phyloP scores from a whole-genome alignment of 192 early-diverging fungal genomes.

The Podila verticillata region DNA sequence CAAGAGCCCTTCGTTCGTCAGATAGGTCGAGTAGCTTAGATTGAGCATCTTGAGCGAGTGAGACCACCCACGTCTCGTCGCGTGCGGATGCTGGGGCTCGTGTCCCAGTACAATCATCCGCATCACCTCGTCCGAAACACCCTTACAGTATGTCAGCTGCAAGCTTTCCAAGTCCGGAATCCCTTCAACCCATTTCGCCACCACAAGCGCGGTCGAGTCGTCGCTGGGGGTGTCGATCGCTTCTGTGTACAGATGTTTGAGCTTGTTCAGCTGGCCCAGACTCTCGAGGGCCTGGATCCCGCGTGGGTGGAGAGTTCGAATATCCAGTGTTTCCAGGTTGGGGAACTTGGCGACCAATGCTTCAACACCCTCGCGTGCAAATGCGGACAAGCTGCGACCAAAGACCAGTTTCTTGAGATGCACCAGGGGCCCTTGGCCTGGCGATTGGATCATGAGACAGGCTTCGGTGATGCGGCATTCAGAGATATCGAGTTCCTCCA shows the following conservation, averaged over 20 bases:
- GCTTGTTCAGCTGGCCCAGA: slow-evolving; percentile 10
- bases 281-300: slow-evolving; percentile 30
- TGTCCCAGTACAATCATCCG: slow-evolving; percentile 20
- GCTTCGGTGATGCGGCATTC: slow-evolving; percentile 26
- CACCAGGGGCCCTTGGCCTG: not conserved
- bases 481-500: slow-evolving; percentile 44
- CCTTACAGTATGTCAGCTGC: slow-evolving; percentile 37
- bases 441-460: slow-evolving; percentile 19
- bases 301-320: slow-evolving; percentile 19
- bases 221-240: slow-evolving; percentile 23
- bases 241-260: slow-evolving; percentile 34
- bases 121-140: slow-evolving; percentile 16
- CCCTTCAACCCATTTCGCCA: slow-evolving; percentile 37
- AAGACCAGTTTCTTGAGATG: slow-evolving; percentile 32
- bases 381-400: slow-evolving; percentile 19
- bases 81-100: not conserved
- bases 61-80: slow-evolving; percentile 29
- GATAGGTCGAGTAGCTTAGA: slow-evolving; percentile 32
- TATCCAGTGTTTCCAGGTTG: slow-evolving; percentile 28
- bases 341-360: slow-evolving; percentile 26
- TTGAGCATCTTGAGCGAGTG: slow-evolving; percentile 37
- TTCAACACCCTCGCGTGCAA: slow-evolving; percentile 23
- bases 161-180: slow-evolving; percentile 33
- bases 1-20: slow-evolving; percentile 22
- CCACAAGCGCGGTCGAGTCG: slow-evolving; percentile 3